Base-by-base conservation (phyloP, 306 rosid genomes). In the Luffa acutangula region DNA sequence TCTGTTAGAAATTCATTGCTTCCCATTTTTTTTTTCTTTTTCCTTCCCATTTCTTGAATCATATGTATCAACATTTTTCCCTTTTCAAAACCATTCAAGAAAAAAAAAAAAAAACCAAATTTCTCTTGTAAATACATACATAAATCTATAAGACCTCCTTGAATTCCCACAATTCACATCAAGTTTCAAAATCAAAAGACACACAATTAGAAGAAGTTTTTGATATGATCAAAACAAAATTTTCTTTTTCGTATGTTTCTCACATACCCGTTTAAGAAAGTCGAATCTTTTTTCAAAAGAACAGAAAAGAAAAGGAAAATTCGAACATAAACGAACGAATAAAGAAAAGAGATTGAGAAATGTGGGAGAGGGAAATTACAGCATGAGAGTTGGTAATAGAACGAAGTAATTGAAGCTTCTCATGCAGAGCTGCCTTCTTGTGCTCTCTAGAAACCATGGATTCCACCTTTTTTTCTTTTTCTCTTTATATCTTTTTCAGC, bases 321-420 rank as follows among this genome's bases (percentile, higher is more conserved):
- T 20, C 3, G 13, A 20, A 59, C 15, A 59, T 21, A 3, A 7
- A 54, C 4, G 6, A 21, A 25, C 31, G 31, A 25, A 25, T 25
- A 25, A 85, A 75, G 71, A 81, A 80, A 25, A 33, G 20, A 56
- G 31, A 34, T 60, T 3, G 2, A 77, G 60, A 79, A 5, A 78
- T 41, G 34, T 41, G 34, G 41, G 80, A 45, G 84, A 66, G 82
- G 87, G 82, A 62, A 88, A 78, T 91, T 95, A 95, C 99, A 89
- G 99, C 93, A 83, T 90, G 89, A 86, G 99, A 93, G 85, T 93
- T 89, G 76, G 99, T 95, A 83, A 95, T 85, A 79, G 97, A 95
- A 79, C 99, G 97, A 92, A 95, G 99, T 46, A 91, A 89, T 82
- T 93, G 97, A 75, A 95, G 93, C 88, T 95, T 91, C 88, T 95